These are phyloP conservation scores for Craterostigma plantagineum DNA, from an alignment of 257 asterid genomes.

Conservation along the genomic window DNA sequence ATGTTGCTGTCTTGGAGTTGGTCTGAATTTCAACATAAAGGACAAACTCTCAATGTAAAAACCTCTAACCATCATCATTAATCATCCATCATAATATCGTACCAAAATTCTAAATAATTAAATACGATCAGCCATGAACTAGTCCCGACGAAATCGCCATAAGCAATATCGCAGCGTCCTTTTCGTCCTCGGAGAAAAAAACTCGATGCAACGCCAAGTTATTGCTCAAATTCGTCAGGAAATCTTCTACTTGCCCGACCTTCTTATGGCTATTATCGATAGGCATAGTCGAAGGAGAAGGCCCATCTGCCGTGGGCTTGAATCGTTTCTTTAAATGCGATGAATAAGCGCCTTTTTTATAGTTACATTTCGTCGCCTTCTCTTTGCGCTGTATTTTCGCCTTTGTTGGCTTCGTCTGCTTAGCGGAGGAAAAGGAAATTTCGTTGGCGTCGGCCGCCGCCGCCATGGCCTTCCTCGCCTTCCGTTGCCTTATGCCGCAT, in stretches of 20 bases:
- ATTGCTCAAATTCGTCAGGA: constrained; percentile 53
- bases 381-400: not conserved
- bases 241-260: constrained; percentile 52
- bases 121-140: constrained; percentile 40
- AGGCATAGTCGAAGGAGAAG: constrained; percentile 7
- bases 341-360: not conserved
- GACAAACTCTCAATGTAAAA: too few species aligned
- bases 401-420: too few species aligned
- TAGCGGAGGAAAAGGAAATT: constrained; percentile 1
- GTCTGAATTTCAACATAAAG: too few species aligned
- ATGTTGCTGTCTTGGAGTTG: too few species aligned
- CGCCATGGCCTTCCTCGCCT: constrained; percentile 65
- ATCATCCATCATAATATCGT: too few species aligned
- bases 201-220: constrained; percentile 47
- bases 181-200: constrained; percentile 91
- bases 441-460: constrained; percentile 37
- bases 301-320: constrained; percentile 9
- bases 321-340: constrained; percentile 39
- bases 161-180: constrained; percentile 81
- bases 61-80: too few species aligned
- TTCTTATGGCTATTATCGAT: not conserved
- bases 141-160: constrained; percentile 87
- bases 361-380: constrained; percentile 22
- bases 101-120: too few species aligned
- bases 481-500: constrained; percentile 85